Evolutionary conservation across 768 basidiomycete species (phyloP), one percentile per base, ranked within the genome.

Genomic region (Lactarius tabidus): DNA sequence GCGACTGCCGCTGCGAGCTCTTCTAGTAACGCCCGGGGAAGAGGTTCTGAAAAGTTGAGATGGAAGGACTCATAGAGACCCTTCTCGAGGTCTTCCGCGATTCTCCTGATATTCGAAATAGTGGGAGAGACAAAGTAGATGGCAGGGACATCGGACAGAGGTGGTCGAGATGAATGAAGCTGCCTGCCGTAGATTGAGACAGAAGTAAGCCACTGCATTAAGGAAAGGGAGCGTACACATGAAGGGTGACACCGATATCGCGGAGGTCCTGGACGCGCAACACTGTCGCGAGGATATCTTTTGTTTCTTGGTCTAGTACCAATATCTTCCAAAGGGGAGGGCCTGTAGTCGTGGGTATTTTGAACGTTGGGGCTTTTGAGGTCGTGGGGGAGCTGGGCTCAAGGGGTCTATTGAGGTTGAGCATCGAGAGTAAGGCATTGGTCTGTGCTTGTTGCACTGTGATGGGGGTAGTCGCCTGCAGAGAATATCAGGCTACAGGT

Each of bases 121-220:
- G 93, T 96, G 0, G 97, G 96, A 0, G 94, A 84, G 58, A 98
- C 90, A 73, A 99, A 97, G 79, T 99, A 99, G 35, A 98, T 84
- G 1, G 97, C 95, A 20, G 97, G 97, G 1, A 99, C 97, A 74
- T 99, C 97, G 14, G 92, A 85, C 45, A 99, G 79, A 6, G 94
- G 84, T 31, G 97, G 97, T 63, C 97, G 84, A 39, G 85, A 78
- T 0, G 94, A 87, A 74, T 98, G 95, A 6, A 98, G 78, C 80
- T 98, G 97, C 68, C 95, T 98, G 68, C 55, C 59, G 38, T n/a
- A n/a, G 43, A 59, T 39, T 9, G 52, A 45, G 43, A 26, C 9
- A n/a, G n/a, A n/a, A n/a, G n/a, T 36, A 41, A 53, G 36, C 6
- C 17, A 45, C 51, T 69, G 57, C 23, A 53, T n/a, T 51, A 45